Conservation (phyloP, 2,329 filamentous ascomycete genomes). For the Clonostachys rhizophaga region DNA sequence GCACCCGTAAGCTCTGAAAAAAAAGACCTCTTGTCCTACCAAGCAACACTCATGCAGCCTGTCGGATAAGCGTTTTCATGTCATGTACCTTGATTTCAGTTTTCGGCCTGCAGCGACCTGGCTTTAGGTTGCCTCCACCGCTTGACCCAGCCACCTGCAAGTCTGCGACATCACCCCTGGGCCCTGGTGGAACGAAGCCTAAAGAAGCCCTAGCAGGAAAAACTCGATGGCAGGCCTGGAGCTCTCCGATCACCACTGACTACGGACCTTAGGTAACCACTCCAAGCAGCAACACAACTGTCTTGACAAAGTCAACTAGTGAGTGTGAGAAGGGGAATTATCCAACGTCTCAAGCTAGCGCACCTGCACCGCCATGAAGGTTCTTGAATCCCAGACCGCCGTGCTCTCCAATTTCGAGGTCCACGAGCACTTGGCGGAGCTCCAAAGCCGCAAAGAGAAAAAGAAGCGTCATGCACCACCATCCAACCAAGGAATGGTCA, state of each 20-base stretch:
- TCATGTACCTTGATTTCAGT: no score
- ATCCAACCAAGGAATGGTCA: conserved; percentile 54
- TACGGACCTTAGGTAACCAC: neutral
- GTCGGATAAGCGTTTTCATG: no score
- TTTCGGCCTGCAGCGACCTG: no score
- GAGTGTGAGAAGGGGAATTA: no score
- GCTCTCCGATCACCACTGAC: neutral
- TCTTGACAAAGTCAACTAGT: conserved; percentile 3
- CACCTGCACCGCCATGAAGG: conserved; percentile 47
- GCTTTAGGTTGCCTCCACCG: no score
- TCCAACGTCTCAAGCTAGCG: neutral
- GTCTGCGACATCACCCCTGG: no score
- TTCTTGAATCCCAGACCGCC: conserved; percentile 66
- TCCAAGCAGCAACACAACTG: neutral
- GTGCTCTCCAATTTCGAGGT: conserved; percentile 72
- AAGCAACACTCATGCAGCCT: no score
- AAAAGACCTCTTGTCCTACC: no score
- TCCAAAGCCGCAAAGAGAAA: conserved; percentile 44
- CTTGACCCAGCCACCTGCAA: no score
- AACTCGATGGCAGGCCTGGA: neutral
- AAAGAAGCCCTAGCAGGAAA: neutral
- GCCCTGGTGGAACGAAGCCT: neutral
- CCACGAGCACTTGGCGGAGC: conserved; percentile 57
- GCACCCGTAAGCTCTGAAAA: no score
- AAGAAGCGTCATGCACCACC: conserved; percentile 43